These are phyloP conservation scores for Radiomyces spectabilis DNA, from an alignment of 192 early-diverging fungal genomes.

Conservation along the genomic window DNA sequence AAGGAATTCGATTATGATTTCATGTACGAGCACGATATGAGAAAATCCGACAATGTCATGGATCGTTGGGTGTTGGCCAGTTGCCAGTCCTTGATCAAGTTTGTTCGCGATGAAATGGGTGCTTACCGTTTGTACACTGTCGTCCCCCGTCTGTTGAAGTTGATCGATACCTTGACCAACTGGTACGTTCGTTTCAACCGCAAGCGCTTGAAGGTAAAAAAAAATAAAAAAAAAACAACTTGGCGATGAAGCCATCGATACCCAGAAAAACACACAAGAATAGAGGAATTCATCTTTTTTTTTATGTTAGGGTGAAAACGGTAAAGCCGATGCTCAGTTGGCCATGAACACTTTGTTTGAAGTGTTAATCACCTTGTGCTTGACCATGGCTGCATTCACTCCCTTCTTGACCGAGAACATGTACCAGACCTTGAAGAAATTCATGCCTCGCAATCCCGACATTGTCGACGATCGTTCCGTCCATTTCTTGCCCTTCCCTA, in stretches of 20 bases:
- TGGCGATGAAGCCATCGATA: no score
- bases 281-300: no score
- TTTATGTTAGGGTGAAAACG: conserved; percentile 66
- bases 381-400: conserved; percentile 94
- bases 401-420: conserved; percentile 96
- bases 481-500: conserved; percentile 95
- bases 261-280: no score
- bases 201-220: conserved; percentile 73
- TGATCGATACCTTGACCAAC: conserved; percentile 95
- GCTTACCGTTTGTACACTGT: conserved; percentile 98
- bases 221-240: no score
- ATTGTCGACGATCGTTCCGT: conserved; percentile 75
- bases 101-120: conserved; percentile 88
- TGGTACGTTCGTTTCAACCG: conserved; percentile 99
- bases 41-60: conserved; percentile 87
- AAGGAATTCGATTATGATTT: conserved; percentile 81
- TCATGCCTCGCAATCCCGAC: conserved; percentile 49
- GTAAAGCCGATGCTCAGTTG: conserved; percentile 72
- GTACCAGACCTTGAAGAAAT: conserved; percentile 88
- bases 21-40: conserved; percentile 62
- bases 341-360: conserved; percentile 96
- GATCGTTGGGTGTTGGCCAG: conserved; percentile 97
- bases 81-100: conserved; percentile 89
- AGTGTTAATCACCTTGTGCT: conserved; percentile 85
- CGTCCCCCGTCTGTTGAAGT: conserved; percentile 79